Percentiles rank a stretch among this genome's conserved stretches.
Evolutionary conservation across 768 basidiomycete species (phyloP).

Genomic region (Hortiboletus flavorubellus): DNA sequence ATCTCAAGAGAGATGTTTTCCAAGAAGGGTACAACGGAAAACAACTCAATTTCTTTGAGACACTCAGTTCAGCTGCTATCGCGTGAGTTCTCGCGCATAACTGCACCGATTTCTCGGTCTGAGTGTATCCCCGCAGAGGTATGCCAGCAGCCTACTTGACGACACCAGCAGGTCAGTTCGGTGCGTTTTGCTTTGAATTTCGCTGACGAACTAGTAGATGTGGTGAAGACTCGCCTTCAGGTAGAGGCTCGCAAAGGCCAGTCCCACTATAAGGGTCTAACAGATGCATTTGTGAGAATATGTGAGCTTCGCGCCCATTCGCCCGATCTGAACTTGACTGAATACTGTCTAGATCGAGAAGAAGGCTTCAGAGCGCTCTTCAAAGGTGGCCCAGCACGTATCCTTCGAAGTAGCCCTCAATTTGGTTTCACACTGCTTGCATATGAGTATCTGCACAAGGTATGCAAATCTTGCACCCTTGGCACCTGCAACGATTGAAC

Average conservation of each 20-base stretch:
- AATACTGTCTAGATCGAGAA: slow-evolving; percentile 58
- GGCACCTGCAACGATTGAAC: neutral
- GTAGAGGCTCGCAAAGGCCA: slow-evolving; percentile 90
- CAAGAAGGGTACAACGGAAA: slow-evolving; percentile 96
- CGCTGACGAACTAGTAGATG: slow-evolving; percentile 53
- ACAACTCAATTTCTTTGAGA: slow-evolving; percentile 86
- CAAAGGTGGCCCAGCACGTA: slow-evolving; percentile 88
- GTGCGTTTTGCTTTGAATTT: slow-evolving; percentile 4
- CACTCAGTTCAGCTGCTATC: slow-evolving; percentile 74
- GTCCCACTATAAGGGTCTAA: slow-evolving; percentile 85
- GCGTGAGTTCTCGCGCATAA: slow-evolving; percentile 52
- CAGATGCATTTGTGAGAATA: slow-evolving; percentile 89
- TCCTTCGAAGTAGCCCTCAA: slow-evolving; percentile 86
- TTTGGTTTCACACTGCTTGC: slow-evolving; percentile 92
- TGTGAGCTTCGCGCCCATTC: slow-evolving; percentile 47
- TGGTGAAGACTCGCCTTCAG: slow-evolving; percentile 95
- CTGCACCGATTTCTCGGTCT: slow-evolving; percentile 24
- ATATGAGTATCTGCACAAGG: slow-evolving; percentile 70
- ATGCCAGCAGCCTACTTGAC: slow-evolving; percentile 97
- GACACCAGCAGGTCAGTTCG: slow-evolving; percentile 73
- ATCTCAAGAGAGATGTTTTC: slow-evolving; percentile 92
- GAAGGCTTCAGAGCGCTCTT: slow-evolving; percentile 88
- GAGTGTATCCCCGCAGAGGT: slow-evolving; percentile 54
- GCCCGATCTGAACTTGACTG: slow-evolving; percentile 7
- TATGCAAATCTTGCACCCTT: slow-evolving; percentile 29